A percentile compares a stretch with the other conserved stretches of the same genome.
These are phyloP conservation scores for Colletotrichum caudatum DNA, from an alignment of 2,329 filamentous ascomycete genomes.

Conservation along the genomic window DNA sequence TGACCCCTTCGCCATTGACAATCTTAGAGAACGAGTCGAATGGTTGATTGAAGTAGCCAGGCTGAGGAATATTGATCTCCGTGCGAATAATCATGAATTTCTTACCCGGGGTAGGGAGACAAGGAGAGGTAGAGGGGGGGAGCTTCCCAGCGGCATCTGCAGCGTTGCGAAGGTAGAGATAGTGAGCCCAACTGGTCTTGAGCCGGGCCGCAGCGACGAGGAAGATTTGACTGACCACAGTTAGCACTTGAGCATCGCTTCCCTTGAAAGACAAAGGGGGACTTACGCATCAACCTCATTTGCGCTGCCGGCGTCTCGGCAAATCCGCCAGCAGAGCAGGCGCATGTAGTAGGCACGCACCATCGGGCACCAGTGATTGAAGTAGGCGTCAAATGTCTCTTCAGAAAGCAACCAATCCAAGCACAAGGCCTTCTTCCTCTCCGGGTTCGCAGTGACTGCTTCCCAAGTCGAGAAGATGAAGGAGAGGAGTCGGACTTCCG, in stretches of 20 bases:
- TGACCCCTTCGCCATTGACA: slow-evolving; percentile 31
- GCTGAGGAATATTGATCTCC: slow-evolving; percentile 67
- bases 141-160: slow-evolving; percentile 68
- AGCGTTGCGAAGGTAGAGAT: slow-evolving; percentile 77
- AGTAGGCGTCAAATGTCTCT: slow-evolving; percentile 81
- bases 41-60: slow-evolving; percentile 59
- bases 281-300: slow-evolving; percentile 76
- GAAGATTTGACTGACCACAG: slow-evolving; percentile 73
- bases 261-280: not conserved
- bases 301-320: slow-evolving; percentile 76
- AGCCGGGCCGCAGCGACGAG: slow-evolving; percentile 75
- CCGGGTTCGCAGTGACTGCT: slow-evolving; percentile 72
- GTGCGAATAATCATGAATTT: slow-evolving; percentile 90
- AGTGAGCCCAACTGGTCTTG: slow-evolving; percentile 81
- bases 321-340: slow-evolving; percentile 88
- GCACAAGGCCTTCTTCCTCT: slow-evolving; percentile 78
- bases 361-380: slow-evolving; percentile 97
- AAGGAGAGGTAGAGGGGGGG: slow-evolving; percentile 82
- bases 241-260: not conserved
- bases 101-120: slow-evolving; percentile 85
- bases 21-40: slow-evolving; percentile 59
- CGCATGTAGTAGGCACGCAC: slow-evolving; percentile 94
- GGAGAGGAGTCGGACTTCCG: slow-evolving; percentile 85
- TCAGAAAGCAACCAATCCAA: slow-evolving; percentile 80
- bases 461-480: slow-evolving; percentile 87